These are phyloP conservation scores for Porcisia hertigi DNA, from an alignment of 208 protist species.

Conservation along the genomic window DNA sequence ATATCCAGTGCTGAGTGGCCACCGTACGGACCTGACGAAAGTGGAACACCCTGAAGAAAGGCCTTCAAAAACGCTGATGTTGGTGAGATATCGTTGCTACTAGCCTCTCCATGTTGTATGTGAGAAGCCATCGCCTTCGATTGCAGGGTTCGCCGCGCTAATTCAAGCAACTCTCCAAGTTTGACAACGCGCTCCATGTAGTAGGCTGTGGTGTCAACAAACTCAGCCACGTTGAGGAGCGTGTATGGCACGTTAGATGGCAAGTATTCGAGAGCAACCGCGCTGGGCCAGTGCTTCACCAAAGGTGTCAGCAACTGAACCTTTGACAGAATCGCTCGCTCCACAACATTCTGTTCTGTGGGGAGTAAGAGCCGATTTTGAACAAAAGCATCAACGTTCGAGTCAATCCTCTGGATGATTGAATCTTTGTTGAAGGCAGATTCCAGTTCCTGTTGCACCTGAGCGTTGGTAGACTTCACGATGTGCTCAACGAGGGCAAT, in stretches of 20 bases:
- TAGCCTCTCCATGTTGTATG: constrained; percentile 13
- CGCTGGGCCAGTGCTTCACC: constrained; percentile 53
- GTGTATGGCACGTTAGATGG: constrained; percentile 73
- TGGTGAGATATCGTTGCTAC: constrained; percentile 4
- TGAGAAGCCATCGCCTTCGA: constrained; percentile 46
- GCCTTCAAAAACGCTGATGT: constrained; percentile 40
- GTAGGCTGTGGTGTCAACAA: constrained; percentile 72
- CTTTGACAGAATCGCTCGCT: constrained; percentile 53
- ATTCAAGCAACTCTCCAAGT: constrained; percentile 42
- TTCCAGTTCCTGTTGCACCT: constrained; percentile 44
- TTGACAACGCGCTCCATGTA: constrained; percentile 72
- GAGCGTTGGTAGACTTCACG: constrained; percentile 45
- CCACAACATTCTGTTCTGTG: constrained; percentile 43
- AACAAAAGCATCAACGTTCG: constrained; percentile 64
- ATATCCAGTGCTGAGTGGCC: constrained; percentile 35
- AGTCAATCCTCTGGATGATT: constrained; percentile 46
- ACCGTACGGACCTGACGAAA: constrained; percentile 67
- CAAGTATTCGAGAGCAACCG: constrained; percentile 63
- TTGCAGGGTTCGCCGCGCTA: constrained; percentile 36
- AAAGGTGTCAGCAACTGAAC: constrained; percentile 48
- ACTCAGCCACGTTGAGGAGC: constrained; percentile 58
- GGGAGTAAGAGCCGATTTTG: constrained; percentile 41
- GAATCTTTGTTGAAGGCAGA: constrained; percentile 50
- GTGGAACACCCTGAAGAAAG: constrained; percentile 63
- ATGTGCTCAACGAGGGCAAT: constrained; percentile 70